These are phyloP conservation scores for Purpureocillium takamizusanense DNA, from an alignment of 2,329 filamentous ascomycete genomes.

Conservation along the genomic window DNA sequence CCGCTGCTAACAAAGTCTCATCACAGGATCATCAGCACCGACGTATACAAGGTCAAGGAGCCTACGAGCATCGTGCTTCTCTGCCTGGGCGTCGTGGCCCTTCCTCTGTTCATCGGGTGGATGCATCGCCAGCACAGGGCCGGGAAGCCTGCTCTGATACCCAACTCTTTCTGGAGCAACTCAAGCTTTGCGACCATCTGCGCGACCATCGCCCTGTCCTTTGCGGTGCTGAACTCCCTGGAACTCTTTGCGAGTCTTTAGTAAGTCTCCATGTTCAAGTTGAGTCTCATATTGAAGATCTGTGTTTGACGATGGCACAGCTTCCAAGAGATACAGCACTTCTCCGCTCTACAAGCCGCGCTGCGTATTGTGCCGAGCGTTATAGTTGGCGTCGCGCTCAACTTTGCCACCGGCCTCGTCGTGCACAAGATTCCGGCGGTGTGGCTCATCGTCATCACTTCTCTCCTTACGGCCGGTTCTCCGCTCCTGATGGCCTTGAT, in stretches of 20 bases:
- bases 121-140: constrained; percentile 35
- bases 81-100: constrained; percentile 26
- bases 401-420: constrained; percentile 34
- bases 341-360: constrained; percentile 33
- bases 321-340: constrained; percentile 39
- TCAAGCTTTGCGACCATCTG: constrained; percentile 46
- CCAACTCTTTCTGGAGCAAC: constrained; percentile 54
- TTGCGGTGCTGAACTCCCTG: constrained; percentile 34
- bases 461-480: constrained; percentile 31
- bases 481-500: constrained; percentile 48
- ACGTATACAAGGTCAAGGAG: constrained; percentile 29
- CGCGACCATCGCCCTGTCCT: constrained; percentile 35
- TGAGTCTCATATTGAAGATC: too few relatives aligned
- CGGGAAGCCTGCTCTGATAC: constrained; percentile 45
- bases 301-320: too few relatives aligned
- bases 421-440: constrained; percentile 30
- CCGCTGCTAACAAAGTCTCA: too few relatives aligned
- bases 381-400: constrained; percentile 31
- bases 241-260: constrained; percentile 41
- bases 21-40: constrained; percentile 26
- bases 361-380: constrained; percentile 36
- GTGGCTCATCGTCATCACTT: constrained; percentile 28
- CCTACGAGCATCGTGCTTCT: constrained; percentile 36
- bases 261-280: constrained; percentile 7
- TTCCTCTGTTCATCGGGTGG: constrained; percentile 46